Evolutionary conservation across 1,284 basidiomycete species (phyloP).

Genomic region (Cryptococcus sp.): DNA sequence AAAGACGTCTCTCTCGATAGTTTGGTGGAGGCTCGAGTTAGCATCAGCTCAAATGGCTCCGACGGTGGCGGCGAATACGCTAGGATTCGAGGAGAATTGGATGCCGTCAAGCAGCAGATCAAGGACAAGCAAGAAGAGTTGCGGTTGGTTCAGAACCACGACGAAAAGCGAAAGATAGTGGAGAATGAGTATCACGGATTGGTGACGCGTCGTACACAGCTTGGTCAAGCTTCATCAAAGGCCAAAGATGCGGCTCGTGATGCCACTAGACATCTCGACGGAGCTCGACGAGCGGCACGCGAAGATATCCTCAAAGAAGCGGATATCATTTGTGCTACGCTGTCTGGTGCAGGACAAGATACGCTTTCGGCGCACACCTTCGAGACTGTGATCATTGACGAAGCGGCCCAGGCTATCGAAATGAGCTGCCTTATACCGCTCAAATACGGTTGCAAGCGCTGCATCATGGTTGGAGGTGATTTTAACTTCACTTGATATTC

Average conservation of each 20-base stretch:
- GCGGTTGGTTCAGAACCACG: slow-evolving; percentile 35
- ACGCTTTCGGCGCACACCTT: slow-evolving; percentile 81
- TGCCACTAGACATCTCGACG: slow-evolving; percentile 69
- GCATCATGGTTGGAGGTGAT: slow-evolving; percentile 89
- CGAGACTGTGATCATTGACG: slow-evolving; percentile 96
- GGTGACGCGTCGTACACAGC: slow-evolving; percentile 63
- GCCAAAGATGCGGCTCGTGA: slow-evolving; percentile 79
- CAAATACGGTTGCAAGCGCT: slow-evolving; percentile 80
- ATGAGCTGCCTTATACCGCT: slow-evolving; percentile 95
- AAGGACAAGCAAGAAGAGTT: slow-evolving; percentile 66
- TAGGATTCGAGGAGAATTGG: slow-evolving; percentile 66
- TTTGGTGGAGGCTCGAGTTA: slow-evolving; percentile 76
- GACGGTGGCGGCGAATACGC: slow-evolving; percentile 59
- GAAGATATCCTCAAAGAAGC: slow-evolving; percentile 79
- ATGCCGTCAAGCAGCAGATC: slow-evolving; percentile 64
- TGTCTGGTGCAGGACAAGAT: slow-evolving; percentile 92
- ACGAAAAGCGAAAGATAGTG: slow-evolving; percentile 55
- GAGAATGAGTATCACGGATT: slow-evolving; percentile 71
- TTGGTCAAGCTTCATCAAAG: slow-evolving; percentile 72
- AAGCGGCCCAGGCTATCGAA: slow-evolving; percentile 97
- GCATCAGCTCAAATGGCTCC: slow-evolving; percentile 55
- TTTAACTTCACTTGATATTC: background rate
- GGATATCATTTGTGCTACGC: slow-evolving; percentile 91
- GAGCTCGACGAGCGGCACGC: slow-evolving; percentile 69
- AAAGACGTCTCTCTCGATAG: slow-evolving; percentile 85